Evolutionary conservation across 2,329 filamentous ascomycete species (phyloP).

Genomic region (Tolypocladium tropicale): DNA sequence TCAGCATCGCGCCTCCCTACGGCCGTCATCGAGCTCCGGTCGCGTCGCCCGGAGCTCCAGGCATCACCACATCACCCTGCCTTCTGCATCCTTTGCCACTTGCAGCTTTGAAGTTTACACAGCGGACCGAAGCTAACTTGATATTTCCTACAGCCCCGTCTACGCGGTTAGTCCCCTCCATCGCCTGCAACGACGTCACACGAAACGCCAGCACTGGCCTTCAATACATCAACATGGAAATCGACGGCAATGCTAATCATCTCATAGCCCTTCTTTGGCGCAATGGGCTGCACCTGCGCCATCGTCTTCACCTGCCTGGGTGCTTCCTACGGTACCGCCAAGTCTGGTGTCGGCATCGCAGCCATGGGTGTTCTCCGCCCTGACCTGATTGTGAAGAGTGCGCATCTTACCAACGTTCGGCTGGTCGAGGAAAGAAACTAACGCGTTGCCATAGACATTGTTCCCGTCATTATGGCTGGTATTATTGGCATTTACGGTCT

Average conservation of each 20-base stretch:
- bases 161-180: constrained; percentile 78
- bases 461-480: constrained; percentile 99
- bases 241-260: constrained; percentile 22
- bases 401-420: constrained; percentile 21
- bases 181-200: constrained; percentile 20
- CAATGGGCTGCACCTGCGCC: constrained; percentile 93
- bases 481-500: constrained; percentile 99
- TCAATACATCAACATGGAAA: constrained; percentile 8
- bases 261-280: constrained; percentile 79
- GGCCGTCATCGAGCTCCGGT: constrained; percentile 18
- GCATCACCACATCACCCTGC: constrained; percentile 10
- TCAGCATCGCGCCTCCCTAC: constrained; percentile 25
- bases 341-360: constrained; percentile 97
- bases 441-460: constrained; percentile 64
- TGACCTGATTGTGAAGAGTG: constrained; percentile 99
- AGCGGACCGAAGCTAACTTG: constrained; percentile 30
- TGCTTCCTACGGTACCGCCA: constrained; percentile 96
- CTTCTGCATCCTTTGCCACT: background rate
- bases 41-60: constrained; percentile 18
- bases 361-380: constrained; percentile 97
- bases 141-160: constrained; percentile 60
- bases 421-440: constrained; percentile 6
- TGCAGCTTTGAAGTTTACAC: background rate
- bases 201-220: constrained; percentile 9
- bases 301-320: constrained; percentile 96